These are phyloP conservation scores for Ploettnerulaceae sp. DNA, from an alignment of 2,329 filamentous ascomycete genomes.

Conservation along the genomic window DNA sequence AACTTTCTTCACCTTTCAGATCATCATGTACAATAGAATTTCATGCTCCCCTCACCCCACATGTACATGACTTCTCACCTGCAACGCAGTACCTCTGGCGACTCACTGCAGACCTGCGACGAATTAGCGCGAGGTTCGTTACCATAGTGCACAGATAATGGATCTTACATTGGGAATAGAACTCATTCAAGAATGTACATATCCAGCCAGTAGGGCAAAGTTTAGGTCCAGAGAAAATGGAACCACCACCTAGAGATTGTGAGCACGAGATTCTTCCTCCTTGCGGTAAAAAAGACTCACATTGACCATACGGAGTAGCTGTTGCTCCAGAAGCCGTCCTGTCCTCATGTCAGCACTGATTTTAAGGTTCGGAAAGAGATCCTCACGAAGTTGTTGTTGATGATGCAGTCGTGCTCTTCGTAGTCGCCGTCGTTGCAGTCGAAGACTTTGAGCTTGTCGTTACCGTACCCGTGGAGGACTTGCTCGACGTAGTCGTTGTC, in stretches of 20 bases:
- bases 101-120: neutral
- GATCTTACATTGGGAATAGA: slow-evolving; percentile 19
- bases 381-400: neutral
- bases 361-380: neutral
- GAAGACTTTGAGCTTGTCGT: slow-evolving; percentile 3
- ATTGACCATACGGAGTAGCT: slow-evolving; percentile 7
- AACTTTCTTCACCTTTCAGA: neutral
- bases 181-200: slow-evolving; percentile 17
- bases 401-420: slow-evolving; percentile 1
- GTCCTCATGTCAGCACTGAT: neutral
- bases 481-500: neutral
- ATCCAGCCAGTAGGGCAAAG: slow-evolving; percentile 18
- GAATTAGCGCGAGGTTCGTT: neutral
- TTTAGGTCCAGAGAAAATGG: slow-evolving; percentile 15
- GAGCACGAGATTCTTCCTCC: neutral
- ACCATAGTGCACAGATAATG: neutral
- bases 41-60: neutral
- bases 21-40: neutral
- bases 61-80: neutral
- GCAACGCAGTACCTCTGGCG: neutral
- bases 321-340: neutral
- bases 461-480: neutral
- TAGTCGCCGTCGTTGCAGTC: neutral
- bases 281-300: too few relatives aligned
- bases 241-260: slow-evolving; percentile 10